Evolutionary conservation across 306 rosid species (phyloP).

Genomic region (Abrus pulchellus): DNA sequence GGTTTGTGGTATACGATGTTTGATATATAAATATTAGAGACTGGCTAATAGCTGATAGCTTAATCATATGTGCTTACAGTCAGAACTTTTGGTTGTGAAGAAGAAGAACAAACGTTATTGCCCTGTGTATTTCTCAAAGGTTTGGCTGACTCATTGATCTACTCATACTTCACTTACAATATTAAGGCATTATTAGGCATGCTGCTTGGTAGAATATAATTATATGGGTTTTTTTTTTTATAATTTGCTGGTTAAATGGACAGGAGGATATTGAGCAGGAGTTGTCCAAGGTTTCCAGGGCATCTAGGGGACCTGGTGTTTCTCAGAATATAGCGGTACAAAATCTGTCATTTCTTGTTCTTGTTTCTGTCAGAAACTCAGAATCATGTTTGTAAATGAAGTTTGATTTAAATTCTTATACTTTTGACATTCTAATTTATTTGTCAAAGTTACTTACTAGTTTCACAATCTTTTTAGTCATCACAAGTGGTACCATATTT

Average conservation of each 20-base stretch:
- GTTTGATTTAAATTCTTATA: background rate
- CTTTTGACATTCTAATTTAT: conserved; percentile 6
- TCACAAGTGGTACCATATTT: background rate
- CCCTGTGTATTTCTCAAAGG: conserved; percentile 93
- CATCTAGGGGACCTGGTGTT: conserved; percentile 70
- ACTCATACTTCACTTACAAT: conserved; percentile 16
- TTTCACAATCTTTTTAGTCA: conserved; percentile 14
- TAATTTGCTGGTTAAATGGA: conserved; percentile 44
- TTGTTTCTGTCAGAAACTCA: conserved; percentile 36
- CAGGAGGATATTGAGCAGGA: conserved; percentile 97
- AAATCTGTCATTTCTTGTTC: conserved; percentile 20
- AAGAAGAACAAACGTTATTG: conserved; percentile 93
- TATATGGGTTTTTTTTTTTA: background rate
- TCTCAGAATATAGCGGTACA: conserved; percentile 86
- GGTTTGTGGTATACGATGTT: background rate
- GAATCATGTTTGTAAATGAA: conserved; percentile 25
- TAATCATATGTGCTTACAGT: conserved; percentile 61
- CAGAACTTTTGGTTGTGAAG: conserved; percentile 90
- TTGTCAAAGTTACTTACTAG: conserved; percentile 6
- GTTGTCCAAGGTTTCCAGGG: conserved; percentile 73
- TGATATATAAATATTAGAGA: background rate
- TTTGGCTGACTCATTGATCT: conserved; percentile 56
- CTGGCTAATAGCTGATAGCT: background rate
- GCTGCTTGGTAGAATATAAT: conserved; percentile 24
- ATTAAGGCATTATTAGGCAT: conserved; percentile 16